phyloP scores from a whole-genome alignment of 106 monocot genomes.

The Platanthera zijinensis region DNA sequence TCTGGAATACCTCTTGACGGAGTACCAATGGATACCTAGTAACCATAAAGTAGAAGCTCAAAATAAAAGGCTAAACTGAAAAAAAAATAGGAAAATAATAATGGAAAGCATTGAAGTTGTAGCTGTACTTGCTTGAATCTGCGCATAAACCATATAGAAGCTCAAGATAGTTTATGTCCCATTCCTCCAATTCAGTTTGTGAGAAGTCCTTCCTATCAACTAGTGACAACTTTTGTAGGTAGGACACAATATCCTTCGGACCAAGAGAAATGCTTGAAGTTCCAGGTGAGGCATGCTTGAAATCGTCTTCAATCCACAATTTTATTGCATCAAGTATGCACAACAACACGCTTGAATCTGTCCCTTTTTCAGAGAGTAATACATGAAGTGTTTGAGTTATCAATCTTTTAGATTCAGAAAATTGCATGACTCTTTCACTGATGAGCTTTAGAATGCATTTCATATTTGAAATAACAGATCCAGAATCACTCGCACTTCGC shows the following conservation, averaged over 20 bases:
- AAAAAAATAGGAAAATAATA: neutral
- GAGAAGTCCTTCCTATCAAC: constrained; percentile 78
- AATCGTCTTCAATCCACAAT: constrained; percentile 76
- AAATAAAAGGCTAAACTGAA: neutral
- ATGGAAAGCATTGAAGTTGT: neutral
- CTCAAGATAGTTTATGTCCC: constrained; percentile 91
- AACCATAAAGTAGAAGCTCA: neutral
- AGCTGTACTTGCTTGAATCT: constrained; percentile 74
- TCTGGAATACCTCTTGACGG: constrained; percentile 88
- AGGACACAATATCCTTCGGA: constrained; percentile 76
- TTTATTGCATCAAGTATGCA: constrained; percentile 88
- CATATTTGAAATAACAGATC: constrained; percentile 71
- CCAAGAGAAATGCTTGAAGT: constrained; percentile 38
- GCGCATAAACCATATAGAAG: constrained; percentile 89
- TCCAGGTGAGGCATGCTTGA: constrained; percentile 35
- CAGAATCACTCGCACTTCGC: constrained; percentile 39
- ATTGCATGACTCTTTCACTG: constrained; percentile 82
- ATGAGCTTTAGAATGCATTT: constrained; percentile 75
- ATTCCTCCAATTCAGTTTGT: constrained; percentile 53
- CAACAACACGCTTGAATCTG: constrained; percentile 69
- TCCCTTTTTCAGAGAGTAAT: constrained; percentile 83
- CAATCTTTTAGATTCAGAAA: constrained; percentile 57
- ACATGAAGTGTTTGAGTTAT: constrained; percentile 70
- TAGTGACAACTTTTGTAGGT: constrained; percentile 81
- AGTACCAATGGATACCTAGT: constrained; percentile 57